Evolutionary conservation across 257 asterid genomes (phyloP), one percentile per base, ranked within the genome.

Genomic region (Mitragyna speciosa): DNA sequence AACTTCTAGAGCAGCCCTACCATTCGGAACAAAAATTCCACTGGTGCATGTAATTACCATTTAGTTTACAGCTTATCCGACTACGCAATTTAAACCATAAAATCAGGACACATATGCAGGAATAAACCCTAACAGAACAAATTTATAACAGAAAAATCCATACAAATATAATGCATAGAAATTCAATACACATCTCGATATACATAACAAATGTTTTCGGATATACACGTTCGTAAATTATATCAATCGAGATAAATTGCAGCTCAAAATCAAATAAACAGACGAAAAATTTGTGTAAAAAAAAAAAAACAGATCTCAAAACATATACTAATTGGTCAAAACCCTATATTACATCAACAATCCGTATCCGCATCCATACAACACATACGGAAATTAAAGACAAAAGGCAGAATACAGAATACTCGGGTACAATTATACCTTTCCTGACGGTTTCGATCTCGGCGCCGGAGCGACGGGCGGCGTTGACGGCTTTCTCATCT

Each of bases 401-500:
- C 11, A 72, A 10, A 71, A 10, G 20, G n/a, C 33, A n/a, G 68
- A 61, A 61, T 26, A 10, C 26, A 26, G 10, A 5, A n/a, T 36
- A 10, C 43, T 3, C 1, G 17, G 9, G 39, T 15, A 6, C 48
- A 15, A 64, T 81, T 81, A 56, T 76, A 93, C 98, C 86, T 82
- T 94, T 94, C 73, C 81, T 88, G 70, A 94, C 26, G 70, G 98
- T 94, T 77, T 94, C 98, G 89, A 94, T 91, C 83, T 94, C 98
- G 16, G 97, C 98, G 72, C 98, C 98, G 76, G 88, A 30, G 36
- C 98, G 97, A 73, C 98, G 97, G 79, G 98, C 98, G 72, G 97
- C 97, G 94, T 94, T 94, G 84, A 94, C 97, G 43, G 97, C 95
- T 81, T 94, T 94, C 87, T 94, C 97, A 73, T 94, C 98, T 86